Percentiles rank a stretch among this genome's conserved stretches.
Conservation (phyloP, 805 yeast genomes). For the Yarrowia osloensis region DNA sequence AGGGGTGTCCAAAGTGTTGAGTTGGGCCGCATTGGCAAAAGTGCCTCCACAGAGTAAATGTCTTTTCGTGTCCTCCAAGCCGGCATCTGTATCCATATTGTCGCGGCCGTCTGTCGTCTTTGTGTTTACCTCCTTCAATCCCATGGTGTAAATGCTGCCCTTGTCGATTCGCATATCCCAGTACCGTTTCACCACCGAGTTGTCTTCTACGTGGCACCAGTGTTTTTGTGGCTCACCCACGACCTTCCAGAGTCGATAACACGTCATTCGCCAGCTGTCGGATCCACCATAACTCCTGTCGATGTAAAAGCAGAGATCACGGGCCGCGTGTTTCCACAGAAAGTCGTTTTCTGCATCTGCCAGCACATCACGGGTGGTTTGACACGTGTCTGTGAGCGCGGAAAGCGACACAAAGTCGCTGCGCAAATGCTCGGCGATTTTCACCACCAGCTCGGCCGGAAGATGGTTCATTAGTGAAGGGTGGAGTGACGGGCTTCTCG, state of each 20-base stretch:
- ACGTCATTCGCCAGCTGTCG: slow-evolving; percentile 6
- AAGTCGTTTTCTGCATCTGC: slow-evolving; percentile 3
- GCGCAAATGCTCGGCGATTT: neutral
- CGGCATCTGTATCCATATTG: neutral
- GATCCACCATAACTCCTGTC: neutral
- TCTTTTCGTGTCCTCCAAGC: too few relatives aligned
- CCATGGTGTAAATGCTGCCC: slow-evolving; percentile 26
- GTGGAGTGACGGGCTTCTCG: neutral
- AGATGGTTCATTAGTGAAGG: neutral
- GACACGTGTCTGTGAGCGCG: slow-evolving; percentile 14
- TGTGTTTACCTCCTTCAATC: neutral
- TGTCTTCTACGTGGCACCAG: slow-evolving; percentile 29
- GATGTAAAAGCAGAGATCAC: slow-evolving; percentile 4
- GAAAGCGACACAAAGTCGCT: slow-evolving; percentile 6
- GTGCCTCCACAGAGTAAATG: slow-evolving; percentile 12
- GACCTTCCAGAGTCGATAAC: neutral
- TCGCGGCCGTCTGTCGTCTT: neutral
- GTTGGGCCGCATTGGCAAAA: neutral
- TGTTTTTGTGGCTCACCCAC: slow-evolving; percentile 1
- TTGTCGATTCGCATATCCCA: slow-evolving; percentile 20
- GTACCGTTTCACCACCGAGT: slow-evolving; percentile 21
- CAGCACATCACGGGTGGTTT: neutral
- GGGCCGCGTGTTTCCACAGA: slow-evolving; percentile 7
- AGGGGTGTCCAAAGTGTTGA: slow-evolving; percentile 12
- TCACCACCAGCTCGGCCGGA: slow-evolving; percentile 21